Evolutionary conservation across 2,329 filamentous ascomycete genomes (phyloP).

Genomic region (Colletotrichum sp.): DNA sequence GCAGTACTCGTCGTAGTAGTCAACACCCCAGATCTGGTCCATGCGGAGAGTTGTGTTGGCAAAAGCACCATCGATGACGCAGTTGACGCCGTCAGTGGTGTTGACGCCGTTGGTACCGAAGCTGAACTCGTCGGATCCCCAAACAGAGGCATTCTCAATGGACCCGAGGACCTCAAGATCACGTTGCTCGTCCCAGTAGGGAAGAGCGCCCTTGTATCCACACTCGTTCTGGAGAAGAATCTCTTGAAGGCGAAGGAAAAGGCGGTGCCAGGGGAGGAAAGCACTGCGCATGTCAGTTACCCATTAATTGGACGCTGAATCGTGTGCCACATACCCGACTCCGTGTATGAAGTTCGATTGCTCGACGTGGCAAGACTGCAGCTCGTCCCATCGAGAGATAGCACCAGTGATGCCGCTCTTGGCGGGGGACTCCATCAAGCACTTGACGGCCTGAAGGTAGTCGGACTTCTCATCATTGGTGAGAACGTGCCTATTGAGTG

Average conservation of each 20-base stretch:
- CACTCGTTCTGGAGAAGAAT: slow-evolving; percentile 33
- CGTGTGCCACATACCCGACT: background rate
- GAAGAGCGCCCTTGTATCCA: slow-evolving; percentile 35
- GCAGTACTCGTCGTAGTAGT: slow-evolving; percentile 12
- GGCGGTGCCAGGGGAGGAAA: slow-evolving; percentile 42
- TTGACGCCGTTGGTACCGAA: slow-evolving; percentile 33
- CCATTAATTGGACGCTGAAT: background rate
- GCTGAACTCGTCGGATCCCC: slow-evolving; percentile 23
- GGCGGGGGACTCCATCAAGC: slow-evolving; percentile 6
- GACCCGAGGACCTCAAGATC: slow-evolving; percentile 33
- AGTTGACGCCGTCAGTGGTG: slow-evolving; percentile 6
- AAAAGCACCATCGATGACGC: slow-evolving; percentile 28
- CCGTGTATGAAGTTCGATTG: slow-evolving; percentile 17
- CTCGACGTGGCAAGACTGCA: slow-evolving; percentile 6
- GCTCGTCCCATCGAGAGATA: slow-evolving; percentile 3
- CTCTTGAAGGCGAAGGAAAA: slow-evolving; percentile 36
- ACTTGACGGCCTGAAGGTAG: slow-evolving; percentile 10
- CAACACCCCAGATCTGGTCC: slow-evolving; percentile 8
- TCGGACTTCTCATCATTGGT: background rate
- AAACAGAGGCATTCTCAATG: slow-evolving; percentile 17
- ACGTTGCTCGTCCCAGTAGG: slow-evolving; percentile 21
- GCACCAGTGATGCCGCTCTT: slow-evolving; percentile 5
- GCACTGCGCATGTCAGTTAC: background rate
- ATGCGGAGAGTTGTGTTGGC: slow-evolving; percentile 19
- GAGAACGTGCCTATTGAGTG: background rate